phyloP scores from a whole-genome alignment of 164 flowering plant genomes.

The Malania oleifera region DNA sequence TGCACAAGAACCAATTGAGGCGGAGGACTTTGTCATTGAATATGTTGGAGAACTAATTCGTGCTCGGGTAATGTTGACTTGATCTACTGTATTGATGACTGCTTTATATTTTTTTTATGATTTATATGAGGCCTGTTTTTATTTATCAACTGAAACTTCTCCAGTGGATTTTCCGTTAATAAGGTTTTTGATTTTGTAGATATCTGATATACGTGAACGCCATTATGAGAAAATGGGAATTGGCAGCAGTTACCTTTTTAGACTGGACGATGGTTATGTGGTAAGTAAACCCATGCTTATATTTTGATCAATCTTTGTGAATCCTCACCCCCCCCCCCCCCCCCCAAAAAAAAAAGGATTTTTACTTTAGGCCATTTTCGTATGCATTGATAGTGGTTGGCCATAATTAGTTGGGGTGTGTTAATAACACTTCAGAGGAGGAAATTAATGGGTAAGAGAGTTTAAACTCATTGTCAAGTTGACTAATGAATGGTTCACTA shows the following conservation, averaged over 20 bases:
- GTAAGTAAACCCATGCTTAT: constrained; percentile 33
- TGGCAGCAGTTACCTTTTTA: constrained; percentile 97
- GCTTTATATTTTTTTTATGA: neutral
- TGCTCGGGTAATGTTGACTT: constrained; percentile 51
- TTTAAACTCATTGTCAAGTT: no score
- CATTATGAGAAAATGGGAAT: constrained; percentile 97
- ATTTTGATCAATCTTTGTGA: no score
- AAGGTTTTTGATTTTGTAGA: constrained; percentile 33
- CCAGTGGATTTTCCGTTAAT: neutral
- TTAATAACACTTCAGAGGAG: no score
- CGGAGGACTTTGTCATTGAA: constrained; percentile 98
- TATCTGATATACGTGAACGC: constrained; percentile 94
- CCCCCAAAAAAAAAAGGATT: no score
- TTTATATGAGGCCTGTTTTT: neutral
- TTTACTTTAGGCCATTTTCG: no score
- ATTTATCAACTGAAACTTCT: neutral
- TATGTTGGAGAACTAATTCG: constrained; percentile 97
- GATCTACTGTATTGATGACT: neutral
- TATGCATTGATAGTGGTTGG: no score
- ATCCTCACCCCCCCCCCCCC: no score
- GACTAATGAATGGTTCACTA: no score
- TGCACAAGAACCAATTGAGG: constrained; percentile 92
- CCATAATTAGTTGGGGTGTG: no score
- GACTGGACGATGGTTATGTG: constrained; percentile 99
- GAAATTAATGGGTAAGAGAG: no score